Conservation (phyloP, 176 grass and related monocot species). For the Eragrostis curvula region DNA sequence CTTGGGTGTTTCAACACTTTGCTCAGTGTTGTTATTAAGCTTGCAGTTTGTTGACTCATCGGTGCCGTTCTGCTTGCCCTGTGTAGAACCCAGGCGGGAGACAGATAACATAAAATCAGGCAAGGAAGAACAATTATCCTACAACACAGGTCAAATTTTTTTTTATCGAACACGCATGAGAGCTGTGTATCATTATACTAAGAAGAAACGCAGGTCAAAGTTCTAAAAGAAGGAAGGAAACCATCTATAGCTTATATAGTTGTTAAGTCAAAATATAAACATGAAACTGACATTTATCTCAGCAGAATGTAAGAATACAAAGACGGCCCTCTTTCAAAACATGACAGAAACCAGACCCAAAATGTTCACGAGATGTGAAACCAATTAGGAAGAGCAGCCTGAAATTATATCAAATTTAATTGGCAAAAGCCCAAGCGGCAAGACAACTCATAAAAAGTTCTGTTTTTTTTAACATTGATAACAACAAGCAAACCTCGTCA, state of each 20-base stretch:
- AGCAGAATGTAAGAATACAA: not conserved
- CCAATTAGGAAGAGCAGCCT: not conserved
- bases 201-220: not conserved
- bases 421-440: not conserved
- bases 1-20: conserved; percentile 41
- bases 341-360: not conserved
- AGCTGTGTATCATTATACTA: too few relatives aligned
- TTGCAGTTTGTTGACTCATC: conserved; percentile 46
- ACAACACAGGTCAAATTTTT: not conserved
- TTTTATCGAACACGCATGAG: too few relatives aligned
- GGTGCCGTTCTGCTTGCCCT: conserved; percentile 58
- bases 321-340: not conserved
- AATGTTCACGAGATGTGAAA: not conserved
- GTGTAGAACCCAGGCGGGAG: conserved; percentile 14
- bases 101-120: conserved; percentile 18
- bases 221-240: not conserved
- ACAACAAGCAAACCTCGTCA: not conserved
- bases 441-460: not conserved
- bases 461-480: not conserved
- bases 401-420: not conserved
- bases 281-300: conserved; percentile 1
- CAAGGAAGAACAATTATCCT: conserved; percentile 2
- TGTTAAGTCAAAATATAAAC: not conserved
- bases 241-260: not conserved
- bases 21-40: conserved; percentile 36